Evolutionary conservation across 768 basidiomycete genomes (phyloP).

Genomic region (Auricularia sp.): DNA sequence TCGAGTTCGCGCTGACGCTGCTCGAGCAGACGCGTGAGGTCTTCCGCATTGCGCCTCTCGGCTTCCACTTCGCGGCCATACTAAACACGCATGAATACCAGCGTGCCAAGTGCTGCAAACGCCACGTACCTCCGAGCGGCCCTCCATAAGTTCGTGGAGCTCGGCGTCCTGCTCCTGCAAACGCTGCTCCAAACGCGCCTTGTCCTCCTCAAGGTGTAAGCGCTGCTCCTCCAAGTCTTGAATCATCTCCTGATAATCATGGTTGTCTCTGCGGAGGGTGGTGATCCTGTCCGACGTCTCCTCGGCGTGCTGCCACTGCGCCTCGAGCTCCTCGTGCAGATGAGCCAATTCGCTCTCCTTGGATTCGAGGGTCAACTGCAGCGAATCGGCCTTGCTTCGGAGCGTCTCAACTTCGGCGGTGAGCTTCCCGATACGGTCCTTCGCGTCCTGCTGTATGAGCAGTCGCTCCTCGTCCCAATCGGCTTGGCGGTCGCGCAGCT

Average conservation of each 20-base stretch:
- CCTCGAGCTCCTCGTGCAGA: conserved; percentile 55
- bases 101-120: not conserved
- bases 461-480: conserved; percentile 3
- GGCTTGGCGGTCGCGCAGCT: not conserved
- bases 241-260: conserved; percentile 1
- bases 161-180: conserved; percentile 8
- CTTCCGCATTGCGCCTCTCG: conserved; percentile 18
- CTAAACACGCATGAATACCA: not conserved
- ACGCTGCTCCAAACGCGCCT: conserved; percentile 1
- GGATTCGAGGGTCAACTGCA: conserved; percentile 21
- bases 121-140: conserved; percentile 21
- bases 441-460: not conserved
- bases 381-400: not conserved
- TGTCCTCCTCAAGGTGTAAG: conserved; percentile 7
- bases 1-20: conserved; percentile 44
- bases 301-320: conserved; percentile 63
- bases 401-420: not conserved
- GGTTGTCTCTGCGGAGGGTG: conserved; percentile 8
- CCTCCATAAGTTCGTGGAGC: conserved; percentile 24
- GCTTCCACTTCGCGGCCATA: conserved; percentile 28
- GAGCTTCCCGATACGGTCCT: not conserved
- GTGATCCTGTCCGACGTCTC: conserved; percentile 32
- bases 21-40: conserved; percentile 38
- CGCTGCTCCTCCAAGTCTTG: conserved; percentile 4
- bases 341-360: conserved; percentile 37